Evolutionary conservation across 441 rosid genomes (phyloP), one percentile per base, ranked within the genome.

Genomic region (Erysimum cheiri): DNA sequence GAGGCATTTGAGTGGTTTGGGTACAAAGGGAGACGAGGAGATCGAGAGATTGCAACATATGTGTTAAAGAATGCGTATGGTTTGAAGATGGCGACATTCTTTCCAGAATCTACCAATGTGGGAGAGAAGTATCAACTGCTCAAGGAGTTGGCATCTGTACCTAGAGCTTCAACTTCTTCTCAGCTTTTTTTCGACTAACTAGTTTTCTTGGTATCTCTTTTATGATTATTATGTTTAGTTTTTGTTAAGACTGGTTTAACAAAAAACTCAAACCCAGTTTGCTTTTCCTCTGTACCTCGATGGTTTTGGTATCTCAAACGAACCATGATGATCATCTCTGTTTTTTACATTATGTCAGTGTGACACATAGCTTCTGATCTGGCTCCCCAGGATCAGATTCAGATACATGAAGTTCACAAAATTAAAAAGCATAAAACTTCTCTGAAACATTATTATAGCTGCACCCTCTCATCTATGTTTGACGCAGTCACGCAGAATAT

Each of bases 121-220:
- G 58, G 14, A 35, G 7, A 36, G 10, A 69, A 36, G 46, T 64
- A 32, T 49, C 39, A 8, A 9, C 47, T 59, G 66, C 48, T 59
- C 41, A 59, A 58, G 48, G 46, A 69, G 13, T 69, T 69, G 64
- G 65, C 65, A 24, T 69, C 57, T 19, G 12, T 47, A 57, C 22
- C 66, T 24, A 48, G 49, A 28, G 32, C 49, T 35, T 48, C 59
- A 2, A 5, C 59, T 14, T 24, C 19, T 4, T 69, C 17, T 69
- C 47, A 24, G 37, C 36, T 59, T 36, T 17, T 59, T 0, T 59
- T 69, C 32, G 40, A 59, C 48, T 59, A 58, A 59, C 17, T 5
- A 60, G 24, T 36, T 43, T 28, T 9, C 24, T 5, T 4, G 15
- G 31, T 11, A 3, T 46, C 29, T 14, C 22, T 61, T 26, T 59